A percentile compares a stretch with the other conserved stretches of the same genome.
These are phyloP conservation scores for Lasiodiplodia hormozganensis DNA, from an alignment of 2,329 filamentous ascomycete species.

Conservation along the genomic window DNA sequence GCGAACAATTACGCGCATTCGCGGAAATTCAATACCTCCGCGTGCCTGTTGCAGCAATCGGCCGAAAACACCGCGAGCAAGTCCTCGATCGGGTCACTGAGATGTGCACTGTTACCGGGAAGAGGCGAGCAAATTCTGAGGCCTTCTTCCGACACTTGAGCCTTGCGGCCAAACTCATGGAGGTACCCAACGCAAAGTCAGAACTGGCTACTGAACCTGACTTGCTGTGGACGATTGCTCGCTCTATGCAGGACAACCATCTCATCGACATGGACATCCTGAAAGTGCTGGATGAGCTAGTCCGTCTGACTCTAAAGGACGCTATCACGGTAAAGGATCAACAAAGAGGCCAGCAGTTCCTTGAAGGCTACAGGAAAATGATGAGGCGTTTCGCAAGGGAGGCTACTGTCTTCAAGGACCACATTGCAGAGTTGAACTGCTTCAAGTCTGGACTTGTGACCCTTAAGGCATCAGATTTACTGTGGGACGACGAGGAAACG, in stretches of 20 bases:
- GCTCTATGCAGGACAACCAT: slow-evolving; percentile 7
- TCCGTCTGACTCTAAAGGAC: slow-evolving; percentile 38
- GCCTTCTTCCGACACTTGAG: slow-evolving; percentile 24
- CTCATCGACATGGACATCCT: slow-evolving; percentile 23
- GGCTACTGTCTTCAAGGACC: slow-evolving; percentile 7
- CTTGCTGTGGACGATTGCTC: slow-evolving; percentile 21
- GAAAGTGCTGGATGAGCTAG: slow-evolving; percentile 38
- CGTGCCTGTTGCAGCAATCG: slow-evolving; percentile 37
- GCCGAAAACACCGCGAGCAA: slow-evolving; percentile 42
- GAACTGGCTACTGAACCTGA: slow-evolving; percentile 34
- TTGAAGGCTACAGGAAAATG: slow-evolving; percentile 38
- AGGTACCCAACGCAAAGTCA: slow-evolving; percentile 45
- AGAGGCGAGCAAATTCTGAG: slow-evolving; percentile 16
- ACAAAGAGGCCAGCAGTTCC: slow-evolving; percentile 41
- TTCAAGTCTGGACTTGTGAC: slow-evolving; percentile 27
- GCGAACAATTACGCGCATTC: slow-evolving; percentile 30
- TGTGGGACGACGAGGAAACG: slow-evolving; percentile 26
- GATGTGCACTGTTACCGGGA: slow-evolving; percentile 31
- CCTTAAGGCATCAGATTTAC: slow-evolving; percentile 3
- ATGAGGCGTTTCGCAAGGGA: slow-evolving; percentile 30
- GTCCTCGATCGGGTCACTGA: slow-evolving; percentile 40
- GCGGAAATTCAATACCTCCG: slow-evolving; percentile 35
- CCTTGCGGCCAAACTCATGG: slow-evolving; percentile 41
- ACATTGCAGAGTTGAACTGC: slow-evolving; percentile 20
- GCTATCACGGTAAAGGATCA: slow-evolving; percentile 44